phyloP scores from a whole-genome alignment of 805 yeast species.

The Candida sonorensis region DNA sequence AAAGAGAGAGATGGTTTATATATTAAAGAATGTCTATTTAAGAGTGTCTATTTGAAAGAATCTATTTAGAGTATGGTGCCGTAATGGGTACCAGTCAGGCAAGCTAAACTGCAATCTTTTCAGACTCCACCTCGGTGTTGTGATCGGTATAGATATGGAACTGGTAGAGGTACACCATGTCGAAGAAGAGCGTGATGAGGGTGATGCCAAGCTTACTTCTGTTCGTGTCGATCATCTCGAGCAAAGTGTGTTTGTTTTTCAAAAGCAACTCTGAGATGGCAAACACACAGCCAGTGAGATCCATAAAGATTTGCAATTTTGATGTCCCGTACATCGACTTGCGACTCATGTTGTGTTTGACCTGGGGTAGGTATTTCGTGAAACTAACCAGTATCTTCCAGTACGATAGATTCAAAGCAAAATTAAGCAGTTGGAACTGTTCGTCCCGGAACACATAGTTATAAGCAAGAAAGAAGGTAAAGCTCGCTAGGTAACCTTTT shows the following conservation, averaged over 20 bases:
- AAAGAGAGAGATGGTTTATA: too few species aligned
- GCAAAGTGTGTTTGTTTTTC: constrained; percentile 25
- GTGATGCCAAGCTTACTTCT: constrained; percentile 39
- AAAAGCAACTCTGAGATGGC: constrained; percentile 33
- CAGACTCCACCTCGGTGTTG: too few species aligned
- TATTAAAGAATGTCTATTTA: too few species aligned
- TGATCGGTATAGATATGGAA: constrained; percentile 13
- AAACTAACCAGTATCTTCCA: constrained; percentile 38
- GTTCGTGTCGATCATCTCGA: constrained; percentile 29
- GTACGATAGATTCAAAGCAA: constrained; percentile 35
- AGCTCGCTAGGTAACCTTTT: constrained; percentile 7
- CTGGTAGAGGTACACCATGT: constrained; percentile 21
- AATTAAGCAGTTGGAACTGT: constrained; percentile 26
- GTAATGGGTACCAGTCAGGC: too few species aligned
- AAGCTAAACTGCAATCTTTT: too few species aligned
- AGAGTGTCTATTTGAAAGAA: too few species aligned
- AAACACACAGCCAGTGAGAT: constrained; percentile 35
- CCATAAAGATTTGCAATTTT: constrained; percentile 32
- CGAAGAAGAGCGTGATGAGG: constrained; percentile 28
- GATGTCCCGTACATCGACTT: constrained; percentile 41
- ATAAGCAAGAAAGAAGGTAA: constrained; percentile 9
- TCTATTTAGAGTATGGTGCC: too few species aligned
- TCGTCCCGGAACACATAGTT: constrained; percentile 7
- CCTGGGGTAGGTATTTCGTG: constrained; percentile 46
- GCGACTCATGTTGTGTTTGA: constrained; percentile 33